Base-by-base conservation (phyloP, 1,284 basidiomycete genomes). In the Cryptococcus wingfieldii region DNA sequence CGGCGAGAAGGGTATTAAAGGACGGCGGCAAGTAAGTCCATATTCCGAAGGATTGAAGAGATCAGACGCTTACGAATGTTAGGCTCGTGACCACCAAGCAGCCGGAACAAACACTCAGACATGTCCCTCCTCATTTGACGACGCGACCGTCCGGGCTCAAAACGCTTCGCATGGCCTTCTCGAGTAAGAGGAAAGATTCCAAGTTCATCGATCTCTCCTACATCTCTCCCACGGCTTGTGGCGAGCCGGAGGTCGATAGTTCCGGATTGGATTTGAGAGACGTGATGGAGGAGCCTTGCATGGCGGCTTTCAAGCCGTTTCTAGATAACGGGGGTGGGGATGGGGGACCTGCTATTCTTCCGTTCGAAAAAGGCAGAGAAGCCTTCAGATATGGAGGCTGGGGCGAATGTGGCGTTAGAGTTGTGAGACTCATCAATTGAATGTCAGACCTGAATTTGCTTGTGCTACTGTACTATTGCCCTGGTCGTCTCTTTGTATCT, bases 1-100 rank as follows among this genome's bases (percentile, higher is more conserved):
- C 84, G 2, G 82, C 85, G 2, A 83, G 83, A 64, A 73, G 79
- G 58, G 79, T 90, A 25, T 76, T 94, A 56, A 76, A 75, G 47
- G 65, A 66, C 56, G 75, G 68, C 62, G 76, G 74, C 38, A 67
- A 72, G 70, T 77, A 61, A 68, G 73, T 42, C 19, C 43, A 9
- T 56, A 4, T 14, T 16, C 18, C 7, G 25, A 25, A 12, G 27
- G 5, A 16, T 13, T 7, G 14, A 13, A 13, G 38, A 23, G 43
- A 25, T 31, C 18, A 50, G 38, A 28, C 10, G 13, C n/a, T 41
- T 4, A 25, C 25, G 43, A 41, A 65, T 18, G 46, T 59, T 50
- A 46, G 55, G 34, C 18, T 57, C 14, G 54, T 57, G 28, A 52
- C 59, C 10, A 60, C 53, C 47, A 43, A 54, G 48, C 45, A 42